Conservation (phyloP, 2,329 filamentous ascomycete species). For the Exophiala calicioides region DNA sequence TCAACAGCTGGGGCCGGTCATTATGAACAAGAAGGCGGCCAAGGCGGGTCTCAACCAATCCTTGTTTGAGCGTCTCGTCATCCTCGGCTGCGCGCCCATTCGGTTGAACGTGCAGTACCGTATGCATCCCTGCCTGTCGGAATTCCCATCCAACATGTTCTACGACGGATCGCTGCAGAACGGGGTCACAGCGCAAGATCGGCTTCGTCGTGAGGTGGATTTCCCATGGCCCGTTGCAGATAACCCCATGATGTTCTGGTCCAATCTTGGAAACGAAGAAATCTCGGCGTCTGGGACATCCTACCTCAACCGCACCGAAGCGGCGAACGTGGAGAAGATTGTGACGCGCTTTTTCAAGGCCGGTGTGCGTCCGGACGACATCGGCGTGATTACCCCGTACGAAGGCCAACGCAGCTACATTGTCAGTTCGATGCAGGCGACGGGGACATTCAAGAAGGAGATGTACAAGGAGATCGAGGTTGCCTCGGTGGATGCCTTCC, state of each 20-base stretch:
- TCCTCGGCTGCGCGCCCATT: constrained; percentile 85
- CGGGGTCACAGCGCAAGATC: constrained; percentile 85
- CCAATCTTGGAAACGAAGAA: constrained; percentile 94
- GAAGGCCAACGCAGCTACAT: constrained; percentile 98
- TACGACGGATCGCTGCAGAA: constrained; percentile 98
- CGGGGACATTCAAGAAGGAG: constrained; percentile 96
- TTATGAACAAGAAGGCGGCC: constrained; percentile 99
- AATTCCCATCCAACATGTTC: constrained; percentile 99
- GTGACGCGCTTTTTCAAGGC: constrained; percentile 99
- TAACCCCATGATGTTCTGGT: constrained; percentile 99
- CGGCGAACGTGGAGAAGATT: constrained; percentile 96
- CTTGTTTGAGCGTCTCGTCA: constrained; percentile 94
- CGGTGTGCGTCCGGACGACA: constrained; percentile 87
- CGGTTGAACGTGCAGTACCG: constrained; percentile 96
- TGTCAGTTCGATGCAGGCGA: constrained; percentile 98
- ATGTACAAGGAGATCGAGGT: constrained; percentile 98
- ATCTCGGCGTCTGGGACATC: constrained; percentile 97
- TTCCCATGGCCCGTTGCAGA: constrained; percentile 96
- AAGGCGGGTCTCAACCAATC: constrained; percentile 97
- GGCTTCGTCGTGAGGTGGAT: constrained; percentile 88
- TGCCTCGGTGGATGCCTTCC: constrained; percentile 96
- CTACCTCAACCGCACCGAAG: constrained; percentile 96
- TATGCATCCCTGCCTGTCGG: constrained; percentile 96
- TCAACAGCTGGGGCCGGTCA: constrained; percentile 95
- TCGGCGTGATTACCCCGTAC: constrained; percentile 98